Evolutionary conservation across 2,329 filamentous ascomycete genomes (phyloP), one percentile per base, ranked within the genome.

Genomic region (Allantophomopsis lycopodina): DNA sequence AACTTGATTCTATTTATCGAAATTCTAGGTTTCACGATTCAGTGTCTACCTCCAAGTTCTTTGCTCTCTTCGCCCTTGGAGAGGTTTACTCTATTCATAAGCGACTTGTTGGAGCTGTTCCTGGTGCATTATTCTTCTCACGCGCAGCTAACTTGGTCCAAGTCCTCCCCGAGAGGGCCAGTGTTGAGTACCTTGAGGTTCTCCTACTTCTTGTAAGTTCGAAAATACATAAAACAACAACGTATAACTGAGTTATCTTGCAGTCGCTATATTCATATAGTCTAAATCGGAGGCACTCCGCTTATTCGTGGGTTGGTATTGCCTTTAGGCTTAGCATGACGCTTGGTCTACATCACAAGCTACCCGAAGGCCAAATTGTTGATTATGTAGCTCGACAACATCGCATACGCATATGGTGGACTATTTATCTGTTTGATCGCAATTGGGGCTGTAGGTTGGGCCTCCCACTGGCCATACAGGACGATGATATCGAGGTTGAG

Each of bases 381-480:
- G 54, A 57, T 36, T 54, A 58, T 0, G 40, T 47, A 31, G 48
- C 46, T 1, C 45, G 60, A 5, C 61, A 66, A 40, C 63, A 65
- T 15, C 50, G 63, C 1, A 56, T 56, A 7, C 51, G 62, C 1
- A 51, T 65, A 1, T 65, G 60, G 57, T 65, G 61, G 62, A 64
- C 63, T 0, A 55, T 62, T 0, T 66, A 65, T 33, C 58, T 54
- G 7, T 54, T 66, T 17, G 64, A 67, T 40, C 59, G 66, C 2
- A 62, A 69, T 55, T 67, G 61, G 59, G 63, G 63, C 3, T 64
- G 64, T 0, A 65, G 67, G 35, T 57, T 69, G 37, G 64, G 66
- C 0, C 60, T 68, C 16, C 65, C 68, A 0, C 59, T 64, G 5
- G 62, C 65, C 31, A 62, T 71, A 6, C 58, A 60, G 11, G 66